phyloP scores from a whole-genome alignment of 2,329 filamentous ascomycete species.

The Fusarium lyarnte region DNA sequence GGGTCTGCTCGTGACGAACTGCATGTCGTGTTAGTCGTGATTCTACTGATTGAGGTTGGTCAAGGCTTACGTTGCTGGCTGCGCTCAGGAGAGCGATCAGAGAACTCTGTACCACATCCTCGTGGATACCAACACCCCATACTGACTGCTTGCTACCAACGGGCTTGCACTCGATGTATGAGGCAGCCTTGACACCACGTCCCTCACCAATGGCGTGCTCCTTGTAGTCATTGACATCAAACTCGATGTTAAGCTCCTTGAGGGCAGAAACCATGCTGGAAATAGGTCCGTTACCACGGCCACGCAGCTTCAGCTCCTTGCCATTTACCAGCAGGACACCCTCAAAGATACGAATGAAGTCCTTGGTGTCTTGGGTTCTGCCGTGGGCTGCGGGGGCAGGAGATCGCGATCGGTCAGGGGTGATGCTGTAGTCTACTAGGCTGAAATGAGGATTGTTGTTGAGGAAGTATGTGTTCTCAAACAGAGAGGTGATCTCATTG shows the following conservation, averaged over 20 bases:
- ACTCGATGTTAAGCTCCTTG: constrained; percentile 78
- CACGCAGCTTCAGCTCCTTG: constrained; percentile 78
- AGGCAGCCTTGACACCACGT: constrained; percentile 88
- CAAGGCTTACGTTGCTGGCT: constrained; percentile 78
- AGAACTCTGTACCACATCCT: constrained; percentile 87
- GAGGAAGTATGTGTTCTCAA: constrained; percentile 88
- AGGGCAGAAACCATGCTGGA: constrained; percentile 88
- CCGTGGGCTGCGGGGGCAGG: constrained; percentile 74
- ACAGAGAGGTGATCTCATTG: constrained; percentile 85
- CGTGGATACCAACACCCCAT: constrained; percentile 92
- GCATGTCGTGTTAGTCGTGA: neutral
- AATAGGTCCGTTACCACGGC: constrained; percentile 89
- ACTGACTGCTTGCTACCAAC: constrained; percentile 74
- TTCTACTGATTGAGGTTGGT: no score
- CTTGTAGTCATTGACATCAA: constrained; percentile 95
- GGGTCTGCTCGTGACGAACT: constrained; percentile 29
- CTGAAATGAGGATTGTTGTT: constrained; percentile 84
- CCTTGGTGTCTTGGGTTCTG: constrained; percentile 79
- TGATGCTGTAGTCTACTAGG: constrained; percentile 92
- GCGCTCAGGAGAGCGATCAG: constrained; percentile 87
- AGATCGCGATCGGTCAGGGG: constrained; percentile 80
- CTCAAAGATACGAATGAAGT: constrained; percentile 83
- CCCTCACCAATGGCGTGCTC: constrained; percentile 89
- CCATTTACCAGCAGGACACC: constrained; percentile 87
- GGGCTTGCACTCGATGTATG: constrained; percentile 89